Percentiles rank a stretch among this genome's conserved stretches.
Evolutionary conservation across 2,329 filamentous ascomycete genomes (phyloP).

Genomic region (Monilinia polystroma): DNA sequence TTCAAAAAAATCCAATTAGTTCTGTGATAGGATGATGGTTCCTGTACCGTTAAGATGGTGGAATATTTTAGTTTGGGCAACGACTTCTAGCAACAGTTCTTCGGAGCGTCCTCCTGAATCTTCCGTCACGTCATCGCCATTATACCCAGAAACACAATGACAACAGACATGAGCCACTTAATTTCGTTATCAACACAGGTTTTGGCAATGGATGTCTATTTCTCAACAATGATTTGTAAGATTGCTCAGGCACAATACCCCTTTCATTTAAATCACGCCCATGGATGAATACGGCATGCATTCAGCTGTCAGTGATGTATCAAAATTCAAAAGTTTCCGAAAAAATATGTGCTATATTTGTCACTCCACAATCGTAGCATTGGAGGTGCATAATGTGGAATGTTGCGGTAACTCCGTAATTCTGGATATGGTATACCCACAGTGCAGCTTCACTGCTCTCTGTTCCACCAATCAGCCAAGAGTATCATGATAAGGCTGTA

Average conservation of each 20-base stretch:
- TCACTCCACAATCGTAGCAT: not conserved
- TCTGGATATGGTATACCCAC: not conserved
- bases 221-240: not conserved
- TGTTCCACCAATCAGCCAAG: not conserved
- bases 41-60: not conserved
- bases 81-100: not conserved
- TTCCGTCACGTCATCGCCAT: not conserved
- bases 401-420: not conserved
- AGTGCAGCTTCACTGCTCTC: not conserved
- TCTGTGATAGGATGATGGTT: not conserved
- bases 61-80: too few species aligned
- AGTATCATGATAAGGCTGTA: not conserved
- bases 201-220: not conserved
- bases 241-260: not conserved
- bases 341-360: not conserved
- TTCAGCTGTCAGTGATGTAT: slow-evolving; percentile 4
- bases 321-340: not conserved
- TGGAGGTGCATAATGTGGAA: not conserved
- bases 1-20: not conserved
- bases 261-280: not conserved
- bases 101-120: not conserved
- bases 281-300: not conserved
- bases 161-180: not conserved
- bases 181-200: not conserved
- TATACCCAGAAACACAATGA: not conserved